Percentiles rank a stretch among this genome's conserved stretches.
Conservation (phyloP, 129 eudicot species). For the Flaveria trinervia region DNA sequence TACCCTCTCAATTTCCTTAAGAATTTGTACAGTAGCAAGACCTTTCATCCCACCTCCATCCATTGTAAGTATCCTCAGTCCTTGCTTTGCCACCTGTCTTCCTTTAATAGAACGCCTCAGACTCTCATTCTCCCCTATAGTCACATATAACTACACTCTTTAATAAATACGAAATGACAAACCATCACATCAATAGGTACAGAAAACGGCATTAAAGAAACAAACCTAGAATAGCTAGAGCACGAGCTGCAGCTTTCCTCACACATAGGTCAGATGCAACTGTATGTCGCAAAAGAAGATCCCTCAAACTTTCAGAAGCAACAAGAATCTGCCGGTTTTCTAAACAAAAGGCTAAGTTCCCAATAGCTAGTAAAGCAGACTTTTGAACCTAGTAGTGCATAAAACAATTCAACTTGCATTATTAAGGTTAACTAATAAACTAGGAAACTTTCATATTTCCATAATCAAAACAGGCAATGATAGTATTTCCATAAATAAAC, state of each 20-base stretch:
- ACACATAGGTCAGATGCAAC: constrained; percentile 62
- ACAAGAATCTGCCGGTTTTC: constrained; percentile 72
- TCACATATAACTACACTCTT: constrained; percentile 15
- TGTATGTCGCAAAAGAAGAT: constrained; percentile 69
- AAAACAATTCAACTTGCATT: background rate
- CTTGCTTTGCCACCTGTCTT: constrained; percentile 78
- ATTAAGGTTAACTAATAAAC: constrained; percentile 1
- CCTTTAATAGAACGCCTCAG: constrained; percentile 77
- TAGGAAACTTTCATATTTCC: background rate
- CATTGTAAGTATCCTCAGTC: constrained; percentile 89
- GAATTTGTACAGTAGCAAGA: constrained; percentile 86
- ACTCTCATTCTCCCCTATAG: constrained; percentile 81
- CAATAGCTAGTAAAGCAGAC: constrained; percentile 66
- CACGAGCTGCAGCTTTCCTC: constrained; percentile 86
- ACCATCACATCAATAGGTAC: background rate
- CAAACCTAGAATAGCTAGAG: constrained; percentile 79
- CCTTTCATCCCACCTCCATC: constrained; percentile 99
- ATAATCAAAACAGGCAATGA: background rate
- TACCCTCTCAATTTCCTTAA: constrained; percentile 87
- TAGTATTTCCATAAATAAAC: background rate
- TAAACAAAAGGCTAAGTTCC: constrained; percentile 72
- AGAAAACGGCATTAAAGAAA: constrained; percentile 11
- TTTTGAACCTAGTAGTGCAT: constrained; percentile 63
- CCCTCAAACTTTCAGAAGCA: constrained; percentile 81
- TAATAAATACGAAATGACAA: background rate